Base-by-base conservation (phyloP, 495 filamentous ascomycete genomes). In the Hypoxylon cercidicola region DNA sequence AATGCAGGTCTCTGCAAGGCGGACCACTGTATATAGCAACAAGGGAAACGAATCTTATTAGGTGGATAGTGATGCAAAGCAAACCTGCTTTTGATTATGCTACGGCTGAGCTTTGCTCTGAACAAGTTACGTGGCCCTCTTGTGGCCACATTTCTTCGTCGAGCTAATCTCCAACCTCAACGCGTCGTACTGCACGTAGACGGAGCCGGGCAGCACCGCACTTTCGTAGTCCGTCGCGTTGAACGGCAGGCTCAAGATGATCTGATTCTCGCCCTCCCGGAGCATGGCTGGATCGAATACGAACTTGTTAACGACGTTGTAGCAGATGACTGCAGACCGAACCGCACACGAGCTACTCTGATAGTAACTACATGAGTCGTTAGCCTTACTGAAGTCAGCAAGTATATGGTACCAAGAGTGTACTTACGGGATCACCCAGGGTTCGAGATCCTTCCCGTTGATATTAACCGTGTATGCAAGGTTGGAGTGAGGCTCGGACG, bases 151-250 rank as follows among this genome's bases (percentile, higher is more conserved):
- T 28, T 50, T 58, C 49, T 49, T 59, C 35, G 11, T 49, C 10
- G 47, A 59, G 49, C 65, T 50, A 32, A 88, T 39, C 63, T 87
- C 84, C 18, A 86, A 53, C 35, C 82, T 72, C 62, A 87, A 62
- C 2, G 84, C 83, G 76, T 86, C 83, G 71, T 88, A 87, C 69
- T 87, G 83, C 12, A 87, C 79, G 71, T 87, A 87, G 0, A 84
- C 74, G 1, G 70, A 78, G 45, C 65, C 68, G 0, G 83, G 80
- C 20, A 87, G 54, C 16, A 85, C 59, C 2, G 84, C 84, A 16
- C 78, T 82, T 75, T 87, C 84, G 16, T 75, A 77, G 60, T 87
- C 73, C 10, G 81, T 84, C 34, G 79, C 84, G 60, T 83, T 82
- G 49, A 71, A 75, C 16, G 85, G 84, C 21, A 87, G 63, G 65